Base-by-base conservation (phyloP, 805 yeast species). In the Pichia californica region DNA sequence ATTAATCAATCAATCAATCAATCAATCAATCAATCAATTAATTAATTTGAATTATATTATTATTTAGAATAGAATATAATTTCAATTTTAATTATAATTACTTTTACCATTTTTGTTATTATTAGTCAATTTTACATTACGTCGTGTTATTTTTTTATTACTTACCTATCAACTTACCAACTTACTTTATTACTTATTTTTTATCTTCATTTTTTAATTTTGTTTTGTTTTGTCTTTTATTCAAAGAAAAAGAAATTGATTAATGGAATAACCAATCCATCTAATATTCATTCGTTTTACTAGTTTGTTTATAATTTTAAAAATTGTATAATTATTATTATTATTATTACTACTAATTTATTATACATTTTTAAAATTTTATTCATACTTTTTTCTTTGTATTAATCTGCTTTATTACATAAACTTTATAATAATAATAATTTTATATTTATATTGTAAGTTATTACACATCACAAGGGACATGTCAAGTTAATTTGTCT, bases 161-260 rank as follows among this genome's bases (percentile, higher is more conserved):
- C 14, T 23, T n/a, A n/a, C n/a, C 34, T 20, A 35, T 36, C 26
- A 36, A 23, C 27, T 27, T 41, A 20, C 13, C 16, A 19, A 28
- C 14, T 36, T 36, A 14, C 34, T 9, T 29, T 10, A 23, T 23
- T 23, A 16, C 18, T 34, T 41, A 15, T 19, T 29, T 36, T 34
- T 18, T 28, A 14, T 44, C 14, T 34, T 40, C 36, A 28, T 26
- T 20, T 20, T 31, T 28, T 26, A 23, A 26, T 27, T 26, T 23
- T 36, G 29, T 31, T 37, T 23, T 25, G 23, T 20, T 43, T 34
- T 38, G 31, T 43, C 15, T 36, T 41, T 38, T 37, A 23, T 43
- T 29, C 23, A 35, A 14, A 36, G 30, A 38, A 38, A 20, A 32
- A 29, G 16, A 32, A 15, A 26, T 26, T 41, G 25, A 16, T 29